Conservation (phyloP, 805 yeast species). For the Ogataea pini region DNA sequence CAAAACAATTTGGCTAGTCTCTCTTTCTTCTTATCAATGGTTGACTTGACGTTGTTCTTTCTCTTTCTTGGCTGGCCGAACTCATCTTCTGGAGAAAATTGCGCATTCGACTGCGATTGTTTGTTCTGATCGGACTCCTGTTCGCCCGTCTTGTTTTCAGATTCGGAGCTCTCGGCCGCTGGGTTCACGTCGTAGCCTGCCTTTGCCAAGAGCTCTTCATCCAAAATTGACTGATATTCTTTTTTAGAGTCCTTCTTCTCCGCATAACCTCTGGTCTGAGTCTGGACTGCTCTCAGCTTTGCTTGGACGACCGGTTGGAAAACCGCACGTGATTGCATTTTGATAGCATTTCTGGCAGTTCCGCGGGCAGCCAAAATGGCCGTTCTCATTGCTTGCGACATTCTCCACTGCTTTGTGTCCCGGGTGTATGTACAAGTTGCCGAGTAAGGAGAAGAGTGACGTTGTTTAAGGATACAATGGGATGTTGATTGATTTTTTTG, state of each 20-base stretch:
- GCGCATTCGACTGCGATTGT: constrained; percentile 9
- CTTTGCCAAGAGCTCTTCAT: constrained; percentile 77
- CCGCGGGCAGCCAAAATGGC: constrained; percentile 11
- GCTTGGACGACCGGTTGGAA: background rate
- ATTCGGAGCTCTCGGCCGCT: constrained; percentile 6
- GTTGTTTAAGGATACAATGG: too few relatives aligned
- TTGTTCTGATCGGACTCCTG: constrained; percentile 3
- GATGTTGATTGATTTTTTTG: background rate
- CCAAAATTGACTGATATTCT: constrained; percentile 55
- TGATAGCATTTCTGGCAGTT: background rate
- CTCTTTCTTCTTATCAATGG: constrained; percentile 82
- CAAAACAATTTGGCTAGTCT: constrained; percentile 75
- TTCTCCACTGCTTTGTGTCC: constrained; percentile 1
- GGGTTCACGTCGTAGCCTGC: constrained; percentile 74
- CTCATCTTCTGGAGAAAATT: constrained; percentile 28
- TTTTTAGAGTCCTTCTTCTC: constrained; percentile 26
- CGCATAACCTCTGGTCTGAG: constrained; percentile 23
- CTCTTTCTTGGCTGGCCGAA: constrained; percentile 40
- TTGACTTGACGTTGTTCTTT: constrained; percentile 60
- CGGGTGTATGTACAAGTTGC: constrained; percentile 1
- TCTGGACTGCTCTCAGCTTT: background rate
- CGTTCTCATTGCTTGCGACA: constrained; percentile 11
- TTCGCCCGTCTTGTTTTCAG: constrained; percentile 10
- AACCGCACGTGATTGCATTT: background rate
- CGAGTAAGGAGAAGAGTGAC: background rate